Conservation (phyloP, 768 basidiomycete species). For the Phlegmacium glaucopus region DNA sequence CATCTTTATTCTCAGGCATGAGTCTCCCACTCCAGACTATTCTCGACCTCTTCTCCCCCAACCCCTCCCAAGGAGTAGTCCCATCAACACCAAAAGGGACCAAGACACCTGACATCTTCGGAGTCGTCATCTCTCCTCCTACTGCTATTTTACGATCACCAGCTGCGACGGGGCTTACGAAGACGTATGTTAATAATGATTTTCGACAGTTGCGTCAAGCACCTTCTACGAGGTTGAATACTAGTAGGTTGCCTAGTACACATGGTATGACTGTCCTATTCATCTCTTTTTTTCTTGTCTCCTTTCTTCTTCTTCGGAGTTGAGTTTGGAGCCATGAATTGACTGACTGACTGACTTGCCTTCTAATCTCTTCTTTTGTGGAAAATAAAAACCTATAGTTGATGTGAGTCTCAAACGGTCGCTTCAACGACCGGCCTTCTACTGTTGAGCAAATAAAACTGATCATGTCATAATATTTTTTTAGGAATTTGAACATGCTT, state of each 20-base stretch:
- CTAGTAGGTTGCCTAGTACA: conserved; percentile 82
- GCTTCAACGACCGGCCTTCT: conserved; percentile 12
- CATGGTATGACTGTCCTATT: conserved; percentile 46
- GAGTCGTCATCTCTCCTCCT: conserved; percentile 67
- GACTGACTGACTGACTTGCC: not conserved
- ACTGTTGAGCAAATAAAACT: not conserved
- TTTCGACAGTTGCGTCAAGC: conserved; percentile 72
- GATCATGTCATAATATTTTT: not conserved
- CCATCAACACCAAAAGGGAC: conserved; percentile 56
- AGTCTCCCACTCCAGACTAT: conserved; percentile 43
- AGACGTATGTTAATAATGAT: conserved; percentile 78
- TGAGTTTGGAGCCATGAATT: not conserved
- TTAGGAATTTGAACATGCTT: not conserved
- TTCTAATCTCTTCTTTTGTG: not conserved
- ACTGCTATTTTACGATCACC: conserved; percentile 68
- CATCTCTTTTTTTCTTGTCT: not conserved
- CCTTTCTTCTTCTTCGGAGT: not conserved
- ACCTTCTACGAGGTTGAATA: conserved; percentile 73
- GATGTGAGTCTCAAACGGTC: conserved; percentile 41
- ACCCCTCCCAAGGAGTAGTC: conserved; percentile 14
- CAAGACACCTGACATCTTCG: conserved; percentile 56
- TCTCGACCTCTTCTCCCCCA: conserved; percentile 43
- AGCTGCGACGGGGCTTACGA: conserved; percentile 74
- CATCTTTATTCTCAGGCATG: conserved; percentile 33
- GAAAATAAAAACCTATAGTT: conserved; percentile 18